Evolutionary conservation across 768 basidiomycete genomes (phyloP).

Genomic region (Nidularia sp.): DNA sequence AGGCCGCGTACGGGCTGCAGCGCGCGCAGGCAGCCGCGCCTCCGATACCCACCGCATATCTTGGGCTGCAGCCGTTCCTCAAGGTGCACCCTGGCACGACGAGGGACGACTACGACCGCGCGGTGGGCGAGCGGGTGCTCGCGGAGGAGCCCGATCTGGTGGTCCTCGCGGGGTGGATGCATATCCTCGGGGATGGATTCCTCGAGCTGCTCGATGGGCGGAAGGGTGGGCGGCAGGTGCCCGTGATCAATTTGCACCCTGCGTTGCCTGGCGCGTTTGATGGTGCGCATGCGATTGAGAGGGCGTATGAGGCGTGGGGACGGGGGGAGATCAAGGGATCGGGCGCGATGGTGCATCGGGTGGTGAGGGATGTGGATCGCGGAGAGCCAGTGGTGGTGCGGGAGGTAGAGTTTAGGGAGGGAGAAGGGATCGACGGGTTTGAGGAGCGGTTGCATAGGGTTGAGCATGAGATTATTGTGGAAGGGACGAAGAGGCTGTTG

Average conservation of each 20-base stretch:
- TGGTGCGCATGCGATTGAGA: conserved; percentile 85
- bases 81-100: conserved; percentile 70
- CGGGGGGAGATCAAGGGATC: conserved; percentile 73
- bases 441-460: conserved; percentile 74
- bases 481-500: conserved; percentile 72
- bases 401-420: conserved; percentile 69
- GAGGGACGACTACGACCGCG: conserved; percentile 80
- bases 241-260: conserved; percentile 95
- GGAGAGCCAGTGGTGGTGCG: conserved; percentile 84
- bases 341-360: conserved; percentile 92
- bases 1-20: conserved; percentile 83
- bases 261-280: conserved; percentile 96
- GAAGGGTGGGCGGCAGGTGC: conserved; percentile 44
- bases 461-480: conserved; percentile 91
- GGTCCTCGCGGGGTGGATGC: conserved; percentile 99
- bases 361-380: conserved; percentile 89
- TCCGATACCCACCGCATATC: conserved; percentile 77
- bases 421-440: conserved; percentile 68
- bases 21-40: conserved; percentile 72
- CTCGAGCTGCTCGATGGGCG: conserved; percentile 58
- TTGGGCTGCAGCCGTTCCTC: conserved; percentile 82
- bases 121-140: conserved; percentile 69
- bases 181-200: conserved; percentile 83
- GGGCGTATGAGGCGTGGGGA: conserved; percentile 87
- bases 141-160: conserved; percentile 72